Evolutionary conservation across 257 asterid species (phyloP), one percentile per base, ranked within the genome.

Genomic region (Petrea volubilis): DNA sequence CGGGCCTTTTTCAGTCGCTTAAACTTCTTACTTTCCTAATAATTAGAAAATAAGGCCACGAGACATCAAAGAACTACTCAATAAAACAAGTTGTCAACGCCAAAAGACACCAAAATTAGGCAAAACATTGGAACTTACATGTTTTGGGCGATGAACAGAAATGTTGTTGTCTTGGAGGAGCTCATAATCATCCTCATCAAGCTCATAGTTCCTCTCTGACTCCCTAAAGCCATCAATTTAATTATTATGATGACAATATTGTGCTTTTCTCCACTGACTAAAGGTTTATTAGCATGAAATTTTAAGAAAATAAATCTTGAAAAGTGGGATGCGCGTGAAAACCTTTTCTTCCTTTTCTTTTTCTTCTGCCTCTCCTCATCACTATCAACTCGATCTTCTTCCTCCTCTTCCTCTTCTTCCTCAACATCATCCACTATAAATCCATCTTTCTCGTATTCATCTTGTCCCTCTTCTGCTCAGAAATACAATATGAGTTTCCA

Each of bases 81-180:
- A 51, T 46, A 62, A 20, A 27, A n/a, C 10, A 58, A 52, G 24
- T 27, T 17, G 33, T 6, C 33, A 55, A 43, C 38, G 29, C 17
- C 28, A 21, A 18, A 59, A 68, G 18, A 55, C 53, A 73, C 27
- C 50, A 73, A 59, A 38, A n/a, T 41, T 25, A 5, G 38, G 33
- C 17, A 5, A 21, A 57, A 17, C 13, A n/a, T 38, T 23, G 20
- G 55, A 34, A 77, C 71, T 55, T 68, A 80, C 82, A 4, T 9
- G 64, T 76, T 86, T 91, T n/a, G 96, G 99, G 15, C 97, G 96
- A 78, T 84, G 83, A 74, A 94, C 97, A 8, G 96, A 71, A 55
- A 91, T 88, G 71, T 94, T 91, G 82, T 90, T 89, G 76, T 94
- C 99, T 83, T 94, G 93, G 56, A 94, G 96, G 61, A 94, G 96